Conservation (phyloP, 2,329 filamentous ascomycete genomes). For the Xenoacremonium recifei region DNA sequence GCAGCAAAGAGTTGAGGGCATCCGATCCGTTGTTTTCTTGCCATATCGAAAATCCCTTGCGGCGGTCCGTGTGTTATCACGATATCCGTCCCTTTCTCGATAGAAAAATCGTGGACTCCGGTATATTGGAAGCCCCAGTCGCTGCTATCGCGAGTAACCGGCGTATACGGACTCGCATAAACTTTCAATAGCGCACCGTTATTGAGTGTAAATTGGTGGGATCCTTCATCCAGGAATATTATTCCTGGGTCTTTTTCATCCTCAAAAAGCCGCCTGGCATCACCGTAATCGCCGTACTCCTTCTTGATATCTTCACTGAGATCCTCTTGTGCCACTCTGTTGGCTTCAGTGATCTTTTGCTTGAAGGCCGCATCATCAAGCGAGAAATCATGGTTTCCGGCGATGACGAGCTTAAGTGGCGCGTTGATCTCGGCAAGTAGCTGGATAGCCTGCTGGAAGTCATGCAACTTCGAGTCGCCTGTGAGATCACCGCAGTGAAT, state of each 20-base stretch:
- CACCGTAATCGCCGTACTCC: constrained; percentile 37
- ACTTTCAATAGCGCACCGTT: constrained; percentile 42
- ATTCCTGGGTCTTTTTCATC: constrained; percentile 28
- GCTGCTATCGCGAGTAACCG: constrained; percentile 34
- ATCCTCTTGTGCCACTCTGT: background rate
- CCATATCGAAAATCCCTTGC: constrained; percentile 39
- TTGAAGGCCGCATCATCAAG: constrained; percentile 35
- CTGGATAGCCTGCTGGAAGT: constrained; percentile 36
- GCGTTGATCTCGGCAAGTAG: constrained; percentile 38
- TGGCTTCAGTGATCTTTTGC: constrained; percentile 12
- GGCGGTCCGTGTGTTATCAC: constrained; percentile 35
- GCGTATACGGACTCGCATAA: constrained; percentile 46
- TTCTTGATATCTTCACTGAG: constrained; percentile 1
- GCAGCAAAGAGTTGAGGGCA: constrained; percentile 27
- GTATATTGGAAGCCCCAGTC: constrained; percentile 44
- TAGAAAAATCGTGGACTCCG: constrained; percentile 19
- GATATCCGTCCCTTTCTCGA: constrained; percentile 24
- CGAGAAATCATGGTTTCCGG: constrained; percentile 51
- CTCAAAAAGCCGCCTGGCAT: constrained; percentile 28
- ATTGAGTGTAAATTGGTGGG: constrained; percentile 34
- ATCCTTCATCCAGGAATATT: constrained; percentile 41
- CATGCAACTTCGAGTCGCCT: constrained; percentile 39
- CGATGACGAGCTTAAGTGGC: constrained; percentile 47
- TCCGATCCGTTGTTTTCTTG: constrained; percentile 23
- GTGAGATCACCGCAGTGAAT: constrained; percentile 52